phyloP scores from a whole-genome alignment of 345 rosid species.

The Pistacia atlantica region DNA sequence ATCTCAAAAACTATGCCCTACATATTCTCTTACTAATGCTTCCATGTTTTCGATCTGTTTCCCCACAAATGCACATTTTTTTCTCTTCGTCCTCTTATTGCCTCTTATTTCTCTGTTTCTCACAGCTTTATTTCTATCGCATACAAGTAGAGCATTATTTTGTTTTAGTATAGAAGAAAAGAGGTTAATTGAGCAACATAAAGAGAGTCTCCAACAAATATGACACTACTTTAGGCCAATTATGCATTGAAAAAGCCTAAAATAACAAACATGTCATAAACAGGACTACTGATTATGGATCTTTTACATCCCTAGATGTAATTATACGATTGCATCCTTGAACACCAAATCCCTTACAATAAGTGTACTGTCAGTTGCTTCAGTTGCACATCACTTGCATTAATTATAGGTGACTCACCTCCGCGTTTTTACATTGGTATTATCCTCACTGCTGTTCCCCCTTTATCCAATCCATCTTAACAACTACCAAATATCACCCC shows the following conservation, averaged over 20 bases:
- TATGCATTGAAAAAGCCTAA: background rate
- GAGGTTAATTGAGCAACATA: background rate
- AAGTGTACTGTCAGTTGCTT: background rate
- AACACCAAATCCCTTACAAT: background rate
- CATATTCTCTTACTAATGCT: no score
- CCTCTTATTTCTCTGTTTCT: background rate
- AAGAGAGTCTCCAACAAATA: background rate
- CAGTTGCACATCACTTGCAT: background rate
- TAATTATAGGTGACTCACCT: background rate
- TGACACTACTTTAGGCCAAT: slow-evolving; percentile 3
- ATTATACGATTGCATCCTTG: background rate
- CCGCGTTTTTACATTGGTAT: background rate
- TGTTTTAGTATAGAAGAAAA: no score
- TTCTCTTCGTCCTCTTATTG: background rate
- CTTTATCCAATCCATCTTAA: background rate
- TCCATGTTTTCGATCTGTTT: no score
- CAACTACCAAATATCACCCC: background rate
- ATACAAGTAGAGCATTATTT: background rate
- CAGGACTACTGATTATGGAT: background rate
- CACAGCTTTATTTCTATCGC: background rate
- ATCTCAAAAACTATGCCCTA: no score
- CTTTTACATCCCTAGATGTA: background rate
- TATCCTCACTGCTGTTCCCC: background rate
- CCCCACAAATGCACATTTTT: no score
- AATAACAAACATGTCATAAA: background rate